Conservation (phyloP, 164 flowering plant genomes). For the Vitis rotundifolia region DNA sequence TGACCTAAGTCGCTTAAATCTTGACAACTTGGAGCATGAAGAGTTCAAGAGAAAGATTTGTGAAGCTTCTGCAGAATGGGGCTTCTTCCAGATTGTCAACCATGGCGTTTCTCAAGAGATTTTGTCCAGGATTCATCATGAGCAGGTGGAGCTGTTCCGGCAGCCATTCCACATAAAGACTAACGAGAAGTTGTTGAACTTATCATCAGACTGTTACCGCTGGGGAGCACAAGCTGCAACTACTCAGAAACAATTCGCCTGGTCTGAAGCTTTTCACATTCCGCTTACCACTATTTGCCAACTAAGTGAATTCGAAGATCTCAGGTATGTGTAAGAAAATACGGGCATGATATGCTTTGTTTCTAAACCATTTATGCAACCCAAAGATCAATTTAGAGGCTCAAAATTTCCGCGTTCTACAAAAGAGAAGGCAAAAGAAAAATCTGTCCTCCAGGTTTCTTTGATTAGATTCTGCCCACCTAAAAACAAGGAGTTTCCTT, state of each 20-base stretch:
- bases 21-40: conserved; percentile 23
- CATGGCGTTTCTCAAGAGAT: conserved; percentile 63
- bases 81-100: conserved; percentile 72
- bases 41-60: conserved; percentile 51
- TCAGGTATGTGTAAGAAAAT: conserved; percentile 38
- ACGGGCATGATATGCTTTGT: no score
- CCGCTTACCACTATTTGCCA: conserved; percentile 35
- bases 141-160: conserved; percentile 54
- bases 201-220: conserved; percentile 54
- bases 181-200: conserved; percentile 25
- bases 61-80: conserved; percentile 68
- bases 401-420: no score
- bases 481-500: no score
- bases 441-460: no score
- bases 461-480: no score
- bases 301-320: conserved; percentile 21
- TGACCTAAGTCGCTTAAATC: conserved; percentile 41
- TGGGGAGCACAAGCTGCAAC: conserved; percentile 76
- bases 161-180: conserved; percentile 52
- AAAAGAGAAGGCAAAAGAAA: no score
- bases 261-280: conserved; percentile 87
- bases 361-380: no score
- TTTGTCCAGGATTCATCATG: conserved; percentile 41
- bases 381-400: no score
- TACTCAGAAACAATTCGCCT: conserved; percentile 47